These are phyloP conservation scores for Raphanus raphanistrum DNA, from an alignment of 345 rosid species.

Conservation along the genomic window DNA sequence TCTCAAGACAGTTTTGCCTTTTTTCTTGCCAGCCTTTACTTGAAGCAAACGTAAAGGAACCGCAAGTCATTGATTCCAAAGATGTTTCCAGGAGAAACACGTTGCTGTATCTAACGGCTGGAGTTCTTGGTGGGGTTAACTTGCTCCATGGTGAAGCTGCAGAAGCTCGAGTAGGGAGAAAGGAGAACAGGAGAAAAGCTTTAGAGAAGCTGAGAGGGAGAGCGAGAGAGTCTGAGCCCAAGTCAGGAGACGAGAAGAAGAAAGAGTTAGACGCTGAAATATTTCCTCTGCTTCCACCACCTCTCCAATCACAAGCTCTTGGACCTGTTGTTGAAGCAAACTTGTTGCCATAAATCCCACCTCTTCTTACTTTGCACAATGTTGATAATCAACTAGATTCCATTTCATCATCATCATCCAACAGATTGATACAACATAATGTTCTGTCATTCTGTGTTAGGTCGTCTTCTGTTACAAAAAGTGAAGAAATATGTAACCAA, in stretches of 20 bases:
- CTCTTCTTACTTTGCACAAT: background rate
- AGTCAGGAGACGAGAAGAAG: constrained; percentile 12
- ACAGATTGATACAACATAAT: background rate
- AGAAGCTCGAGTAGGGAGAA: constrained; percentile 52
- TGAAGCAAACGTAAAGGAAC: constrained; percentile 30
- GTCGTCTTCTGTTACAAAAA: constrained; percentile 4
- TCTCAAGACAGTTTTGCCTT: background rate
- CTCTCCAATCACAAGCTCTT: constrained; percentile 26
- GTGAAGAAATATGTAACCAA: background rate
- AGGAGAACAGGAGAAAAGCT: constrained; percentile 42
- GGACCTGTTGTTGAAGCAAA: constrained; percentile 44
- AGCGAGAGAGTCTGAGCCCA: constrained; percentile 34
- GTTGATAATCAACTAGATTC: constrained; percentile 7
- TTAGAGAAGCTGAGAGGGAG: constrained; percentile 49
- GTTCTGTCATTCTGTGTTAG: background rate
- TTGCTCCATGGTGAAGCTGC: constrained; percentile 43
- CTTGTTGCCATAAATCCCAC: background rate
- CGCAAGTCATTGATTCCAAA: constrained; percentile 15
- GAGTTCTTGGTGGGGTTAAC: constrained; percentile 34
- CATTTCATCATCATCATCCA: background rate
- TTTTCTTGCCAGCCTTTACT: constrained; percentile 23
- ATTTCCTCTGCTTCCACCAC: constrained; percentile 27
- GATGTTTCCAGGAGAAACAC: constrained; percentile 46
- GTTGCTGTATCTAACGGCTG: constrained; percentile 41
- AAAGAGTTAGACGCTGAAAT: constrained; percentile 20